Conservation (phyloP, 805 yeast genomes). For the Scheffersomyces lignosus region DNA sequence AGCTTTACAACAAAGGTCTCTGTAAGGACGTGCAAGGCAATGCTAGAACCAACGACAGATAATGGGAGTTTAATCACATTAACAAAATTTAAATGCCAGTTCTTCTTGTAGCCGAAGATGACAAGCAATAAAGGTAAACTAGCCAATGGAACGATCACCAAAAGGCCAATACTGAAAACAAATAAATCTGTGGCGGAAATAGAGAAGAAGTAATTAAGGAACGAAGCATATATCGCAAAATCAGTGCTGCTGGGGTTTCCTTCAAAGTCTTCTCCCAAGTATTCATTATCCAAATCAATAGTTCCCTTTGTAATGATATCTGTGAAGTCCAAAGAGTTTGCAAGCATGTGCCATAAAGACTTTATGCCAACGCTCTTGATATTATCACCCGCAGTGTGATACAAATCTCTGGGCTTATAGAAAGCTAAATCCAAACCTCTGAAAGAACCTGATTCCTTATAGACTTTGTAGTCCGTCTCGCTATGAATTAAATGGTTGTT, state of each 20-base stretch:
- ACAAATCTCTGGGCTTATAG: constrained; percentile 77
- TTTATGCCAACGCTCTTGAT: constrained; percentile 62
- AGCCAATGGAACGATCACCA: constrained; percentile 57
- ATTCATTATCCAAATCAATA: constrained; percentile 32
- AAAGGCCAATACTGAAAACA: constrained; percentile 50
- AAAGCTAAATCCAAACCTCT: constrained; percentile 91
- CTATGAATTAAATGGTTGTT: constrained; percentile 67
- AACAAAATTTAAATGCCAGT: constrained; percentile 43
- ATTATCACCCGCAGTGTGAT: constrained; percentile 77
- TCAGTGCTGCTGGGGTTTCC: constrained; percentile 12
- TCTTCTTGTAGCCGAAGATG: constrained; percentile 46
- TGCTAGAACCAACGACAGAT: constrained; percentile 47
- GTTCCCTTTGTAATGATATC: constrained; percentile 36
- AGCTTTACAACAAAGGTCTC: constrained; percentile 15
- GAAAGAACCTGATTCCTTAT: constrained; percentile 57
- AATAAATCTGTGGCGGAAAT: constrained; percentile 52
- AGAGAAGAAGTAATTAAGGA: constrained; percentile 60
- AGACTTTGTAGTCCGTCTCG: constrained; percentile 84
- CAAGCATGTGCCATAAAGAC: constrained; percentile 84
- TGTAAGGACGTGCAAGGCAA: constrained; percentile 25
- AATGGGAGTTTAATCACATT: constrained; percentile 59
- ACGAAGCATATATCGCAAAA: constrained; percentile 63
- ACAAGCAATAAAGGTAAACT: constrained; percentile 46
- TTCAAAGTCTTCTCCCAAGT: constrained; percentile 23
- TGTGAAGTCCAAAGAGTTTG: constrained; percentile 64